Evolutionary conservation across 805 yeast species (phyloP), one percentile per base, ranked within the genome.

Genomic region (Kazachstania viticola): DNA sequence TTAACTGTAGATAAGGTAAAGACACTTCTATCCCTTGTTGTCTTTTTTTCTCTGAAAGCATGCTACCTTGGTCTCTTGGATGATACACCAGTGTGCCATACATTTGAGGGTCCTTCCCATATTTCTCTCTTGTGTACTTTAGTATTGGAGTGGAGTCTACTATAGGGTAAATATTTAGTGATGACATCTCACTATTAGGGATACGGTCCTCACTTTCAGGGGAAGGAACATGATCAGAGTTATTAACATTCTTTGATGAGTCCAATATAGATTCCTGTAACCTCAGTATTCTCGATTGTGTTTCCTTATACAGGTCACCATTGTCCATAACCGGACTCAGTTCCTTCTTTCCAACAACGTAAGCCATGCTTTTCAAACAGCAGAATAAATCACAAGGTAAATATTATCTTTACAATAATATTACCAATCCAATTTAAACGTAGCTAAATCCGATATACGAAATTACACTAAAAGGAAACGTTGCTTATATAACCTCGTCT

Each of bases 251-350:
- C 21, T 27, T 33, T n/a, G 50, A 29, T 3, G 55, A 49, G 27
- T 54, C 54, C 27, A 55, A 33, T 14, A 56, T 43, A 5, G 58
- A 54, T 27, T 53, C 58, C 29, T 56, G 61, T 15, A 56, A 31
- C 14, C 46, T 44, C 27, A 46, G 46, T 9, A 56, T 56, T 21
- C 51, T 51, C 5, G 51, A 47, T 33, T 55, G 60, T 1, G 56
- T 53, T 29, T 48, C 42, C 24, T 51, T 45, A 33, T 54, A 54
- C 9, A 38, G 44, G 22, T 48, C 42, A n/a, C 36, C 33, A 11
- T 39, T 32, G 21, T 33, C 41, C 17, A 11, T 11, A 19, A n/a
- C n/a, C n/a, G n/a, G n/a, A n/a, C n/a, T n/a, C n/a, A n/a, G n/a
- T n/a, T n/a, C n/a, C n/a, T n/a, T n/a, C n/a, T n/a, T n/a, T n/a